Conservation (phyloP, 257 asterid species). For the Solanum etuberosum region DNA sequence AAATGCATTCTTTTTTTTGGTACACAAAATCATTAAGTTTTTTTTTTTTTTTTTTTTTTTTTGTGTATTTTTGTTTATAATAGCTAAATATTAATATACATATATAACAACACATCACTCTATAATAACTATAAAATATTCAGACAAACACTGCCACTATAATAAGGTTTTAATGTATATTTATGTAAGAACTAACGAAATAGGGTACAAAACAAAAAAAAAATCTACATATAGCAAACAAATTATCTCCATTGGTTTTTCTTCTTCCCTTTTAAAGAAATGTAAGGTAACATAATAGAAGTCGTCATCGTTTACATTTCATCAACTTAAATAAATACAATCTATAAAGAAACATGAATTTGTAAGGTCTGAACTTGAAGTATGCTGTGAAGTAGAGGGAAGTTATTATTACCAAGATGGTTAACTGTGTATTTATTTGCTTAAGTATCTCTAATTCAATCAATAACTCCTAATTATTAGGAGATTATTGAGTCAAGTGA, state of each 20-base stretch:
- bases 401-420: background rate
- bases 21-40: no score
- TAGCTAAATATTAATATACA: background rate
- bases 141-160: background rate
- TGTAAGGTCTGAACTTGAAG: background rate
- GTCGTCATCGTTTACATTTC: background rate
- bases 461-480: background rate
- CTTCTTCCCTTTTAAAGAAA: background rate
- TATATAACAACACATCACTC: background rate
- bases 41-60: no score
- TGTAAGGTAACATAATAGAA: background rate
- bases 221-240: background rate
- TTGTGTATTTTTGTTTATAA: no score
- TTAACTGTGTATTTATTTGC: background rate
- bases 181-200: background rate
- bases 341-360: background rate
- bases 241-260: no score
- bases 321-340: background rate
- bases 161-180: background rate
- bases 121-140: no score
- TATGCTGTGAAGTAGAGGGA: background rate
- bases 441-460: background rate
- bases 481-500: background rate
- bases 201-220: background rate
- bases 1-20: no score